Evolutionary conservation across 148 eudicot genomes (phyloP), one percentile per base, ranked within the genome.

Genomic region (Arctostaphylos glauca): DNA sequence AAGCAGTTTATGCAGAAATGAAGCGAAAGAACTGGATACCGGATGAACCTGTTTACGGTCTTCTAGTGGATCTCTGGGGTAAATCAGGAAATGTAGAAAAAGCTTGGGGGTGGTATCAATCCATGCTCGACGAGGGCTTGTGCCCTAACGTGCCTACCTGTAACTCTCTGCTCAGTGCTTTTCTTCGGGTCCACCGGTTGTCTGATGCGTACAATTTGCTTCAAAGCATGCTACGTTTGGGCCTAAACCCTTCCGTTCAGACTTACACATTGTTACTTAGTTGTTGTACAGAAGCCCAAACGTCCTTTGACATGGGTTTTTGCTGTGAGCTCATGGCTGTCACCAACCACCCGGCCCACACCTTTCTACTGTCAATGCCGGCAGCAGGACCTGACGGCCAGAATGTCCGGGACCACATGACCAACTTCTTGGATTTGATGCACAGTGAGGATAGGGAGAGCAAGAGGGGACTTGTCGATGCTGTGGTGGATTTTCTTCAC

Each of bases 401-500:
- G 80, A 97, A 97, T 25, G 95, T 97, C 55, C 81, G 94, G 56
- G 97, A 93, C 49, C 99, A 97, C 38, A 87, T 93, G 68, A 91
- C 92, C 62, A 83, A n/a, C 75, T 97, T 97, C 74, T 83, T 97
- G 60, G 93, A 97, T 82, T 58, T 89, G 67, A 90, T 97, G 96
- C 99, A 97, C 71, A 97, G 97, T 72, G 99, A 94, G 84, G 99
- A 97, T 82, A 88, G 99, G 78, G 99, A 97, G 81, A 97, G 99
- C 79, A 97, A 97, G 75, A 86, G 99, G 73, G 99, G 99, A 2
- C 88, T 97, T 5, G 92, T 97, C 1, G 99, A 97, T 76, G 94
- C 98, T 4, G 96, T 94, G 21, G 92, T 97, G 0, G 97, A 97
- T 78, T 97, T 97, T 71, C 91, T 97, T 23, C 98, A 94, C 84